Base-by-base conservation (phyloP, 2,329 filamentous ascomycete species). In the Penicillium hesseltinei region DNA sequence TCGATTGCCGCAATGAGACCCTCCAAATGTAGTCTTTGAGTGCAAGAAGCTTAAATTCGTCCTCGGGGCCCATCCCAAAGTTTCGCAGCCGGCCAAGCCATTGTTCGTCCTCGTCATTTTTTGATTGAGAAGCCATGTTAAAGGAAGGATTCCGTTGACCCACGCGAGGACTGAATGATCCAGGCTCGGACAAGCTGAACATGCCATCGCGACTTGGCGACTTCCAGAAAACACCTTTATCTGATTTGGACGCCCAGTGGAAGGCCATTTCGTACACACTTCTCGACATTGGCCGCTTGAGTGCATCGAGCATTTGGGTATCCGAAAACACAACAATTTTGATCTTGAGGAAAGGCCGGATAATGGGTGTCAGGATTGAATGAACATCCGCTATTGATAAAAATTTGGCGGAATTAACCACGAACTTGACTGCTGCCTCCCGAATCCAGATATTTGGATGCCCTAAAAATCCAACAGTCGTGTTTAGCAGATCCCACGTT, bases 371-470 rank as follows among this genome's bases (percentile, higher is more conserved):
- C 33, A 97, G 79, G 59, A 96, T 89, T 62, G 92, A 96, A 67
- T 90, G 86, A 39, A 88, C 84, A 71, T 97, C 93, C 3, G 93
- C 91, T 23, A 84, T 78, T 0, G 90, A 90, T 17, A 97, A 74
- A 66, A 88, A 92, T 57, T 81, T 87, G 1, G 90, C 88, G 1
- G 90, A 85, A 54, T 89, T 86, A 3, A 91, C 86, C 38, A 97
- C 79, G 65, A 97, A 96, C 62, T 93, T 87, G 8, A 89, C 84
- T 3, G 93, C 88, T 10, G 93, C 90, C 75, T 97, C 93, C 38
- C 93, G 86, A 52, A 99, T 92, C 93, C 94, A 99, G 9, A 91
- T 80, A 66, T 96, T 97, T 0, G 94, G 94, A 71, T 99, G 94
- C 80, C 96, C 88, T 13, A 92, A 88, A 68, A 97, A 96, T 4